phyloP scores from a whole-genome alignment of 371 early-diverging fungal species.

The Lichtheimia ramosa region DNA sequence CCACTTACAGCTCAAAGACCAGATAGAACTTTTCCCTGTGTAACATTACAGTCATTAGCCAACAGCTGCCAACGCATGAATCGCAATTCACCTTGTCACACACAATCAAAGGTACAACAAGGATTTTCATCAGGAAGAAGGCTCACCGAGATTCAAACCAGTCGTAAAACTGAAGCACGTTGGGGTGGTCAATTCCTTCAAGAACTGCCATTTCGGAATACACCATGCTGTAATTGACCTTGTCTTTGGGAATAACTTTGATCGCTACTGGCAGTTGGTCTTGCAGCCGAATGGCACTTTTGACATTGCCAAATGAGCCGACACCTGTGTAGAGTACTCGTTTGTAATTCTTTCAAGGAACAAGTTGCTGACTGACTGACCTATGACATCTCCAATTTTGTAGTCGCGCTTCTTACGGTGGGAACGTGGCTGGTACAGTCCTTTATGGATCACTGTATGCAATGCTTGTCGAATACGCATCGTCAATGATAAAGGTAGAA shows the following conservation, averaged over 20 bases:
- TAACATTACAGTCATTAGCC: neutral
- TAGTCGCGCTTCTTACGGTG: constrained; percentile 72
- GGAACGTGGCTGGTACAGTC: constrained; percentile 60
- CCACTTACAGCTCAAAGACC: constrained; percentile 80
- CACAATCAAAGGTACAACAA: neutral
- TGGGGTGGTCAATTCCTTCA: constrained; percentile 69
- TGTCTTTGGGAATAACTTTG: constrained; percentile 76
- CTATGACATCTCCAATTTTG: constrained; percentile 59
- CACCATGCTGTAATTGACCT: constrained; percentile 70
- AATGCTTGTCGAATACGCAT: constrained; percentile 15
- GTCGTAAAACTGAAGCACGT: constrained; percentile 83
- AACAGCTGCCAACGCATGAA: constrained; percentile 2
- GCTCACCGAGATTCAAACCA: constrained; percentile 69
- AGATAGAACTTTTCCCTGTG: constrained; percentile 79
- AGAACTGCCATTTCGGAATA: constrained; percentile 72
- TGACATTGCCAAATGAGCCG: constrained; percentile 77
- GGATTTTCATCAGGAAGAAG: neutral
- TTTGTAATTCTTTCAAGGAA: neutral
- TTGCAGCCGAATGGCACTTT: constrained; percentile 57
- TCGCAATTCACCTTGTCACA: neutral
- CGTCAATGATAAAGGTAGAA: neutral
- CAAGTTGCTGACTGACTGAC: constrained; percentile 21
- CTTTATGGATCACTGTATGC: constrained; percentile 43
- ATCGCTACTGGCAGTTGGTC: constrained; percentile 71
- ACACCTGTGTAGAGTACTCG: constrained; percentile 41